phyloP scores from a whole-genome alignment of 495 filamentous ascomycete species.

The Lichina pygmaea region DNA sequence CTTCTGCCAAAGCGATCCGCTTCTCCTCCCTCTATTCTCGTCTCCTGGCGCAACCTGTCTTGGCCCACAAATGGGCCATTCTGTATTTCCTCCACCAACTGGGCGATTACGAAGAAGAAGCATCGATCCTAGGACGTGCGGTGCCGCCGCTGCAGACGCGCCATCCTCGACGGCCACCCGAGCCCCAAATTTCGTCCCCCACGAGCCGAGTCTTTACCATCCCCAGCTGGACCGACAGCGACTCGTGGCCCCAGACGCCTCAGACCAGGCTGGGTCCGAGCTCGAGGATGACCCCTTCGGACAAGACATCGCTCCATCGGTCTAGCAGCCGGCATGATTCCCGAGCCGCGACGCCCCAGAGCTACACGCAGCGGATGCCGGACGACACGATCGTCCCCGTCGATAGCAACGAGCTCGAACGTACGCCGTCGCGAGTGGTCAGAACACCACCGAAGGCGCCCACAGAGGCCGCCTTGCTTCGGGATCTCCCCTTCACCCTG shows the following conservation, averaged over 20 bases:
- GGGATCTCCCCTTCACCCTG: constrained; percentile 80
- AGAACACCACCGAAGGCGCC: neutral
- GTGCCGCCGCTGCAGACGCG: neutral
- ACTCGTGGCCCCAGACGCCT: neutral
- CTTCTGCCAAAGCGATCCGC: constrained; percentile 57
- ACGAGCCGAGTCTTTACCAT: neutral
- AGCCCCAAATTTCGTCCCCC: neutral
- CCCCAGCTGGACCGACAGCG: neutral
- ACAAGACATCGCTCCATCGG: neutral
- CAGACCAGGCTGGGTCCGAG: too few species aligned
- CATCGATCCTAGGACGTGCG: constrained; percentile 1
- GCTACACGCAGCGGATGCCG: neutral
- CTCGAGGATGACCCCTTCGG: neutral
- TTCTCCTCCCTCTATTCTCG: constrained; percentile 76
- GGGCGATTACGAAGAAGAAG: constrained; percentile 26
- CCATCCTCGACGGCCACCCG: neutral
- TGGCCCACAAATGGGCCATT: constrained; percentile 91
- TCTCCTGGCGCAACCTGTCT: constrained; percentile 64
- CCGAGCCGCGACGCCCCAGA: neutral
- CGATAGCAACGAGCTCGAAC: neutral
- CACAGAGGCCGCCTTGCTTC: constrained; percentile 45
- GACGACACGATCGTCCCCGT: neutral
- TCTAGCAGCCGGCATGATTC: neutral
- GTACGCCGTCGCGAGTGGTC: neutral
- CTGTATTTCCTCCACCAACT: constrained; percentile 72